These are phyloP conservation scores for Botryobasidium botryosum DNA, from an alignment of 768 basidiomycete genomes.

Conservation along the genomic window DNA sequence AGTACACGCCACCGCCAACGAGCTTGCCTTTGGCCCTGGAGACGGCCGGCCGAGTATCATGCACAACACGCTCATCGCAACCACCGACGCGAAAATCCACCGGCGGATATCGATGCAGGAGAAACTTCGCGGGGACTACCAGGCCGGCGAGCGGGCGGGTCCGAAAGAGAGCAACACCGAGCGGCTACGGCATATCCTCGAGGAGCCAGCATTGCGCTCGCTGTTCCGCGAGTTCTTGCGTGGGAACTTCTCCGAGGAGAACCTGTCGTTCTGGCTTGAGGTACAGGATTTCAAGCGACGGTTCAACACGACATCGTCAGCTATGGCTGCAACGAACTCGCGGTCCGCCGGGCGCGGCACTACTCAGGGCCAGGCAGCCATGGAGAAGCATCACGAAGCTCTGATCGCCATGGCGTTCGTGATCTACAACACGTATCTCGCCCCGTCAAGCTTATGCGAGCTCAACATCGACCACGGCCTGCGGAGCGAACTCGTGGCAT, in stretches of 20 bases:
- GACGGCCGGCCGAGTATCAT: constrained; percentile 34
- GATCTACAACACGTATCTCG: constrained; percentile 90
- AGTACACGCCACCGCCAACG: constrained; percentile 5
- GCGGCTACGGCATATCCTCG: constrained; percentile 78
- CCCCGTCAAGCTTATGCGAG: constrained; percentile 87
- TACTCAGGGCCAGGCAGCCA: constrained; percentile 32
- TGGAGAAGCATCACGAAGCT: constrained; percentile 94
- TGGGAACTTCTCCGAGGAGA: constrained; percentile 95
- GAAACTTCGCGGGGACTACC: constrained; percentile 41
- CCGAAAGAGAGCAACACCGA: constrained; percentile 83
- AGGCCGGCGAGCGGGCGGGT: constrained; percentile 28
- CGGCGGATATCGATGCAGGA: constrained; percentile 64
- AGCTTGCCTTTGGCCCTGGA: constrained; percentile 9
- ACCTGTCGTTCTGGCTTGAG: constrained; percentile 92
- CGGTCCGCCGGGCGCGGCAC: constrained; percentile 42
- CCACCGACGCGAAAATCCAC: constrained; percentile 50
- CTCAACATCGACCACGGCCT: constrained; percentile 97
- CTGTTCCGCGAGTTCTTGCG: constrained; percentile 92
- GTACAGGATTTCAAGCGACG: constrained; percentile 94
- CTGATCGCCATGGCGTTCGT: constrained; percentile 87
- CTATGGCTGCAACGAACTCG: constrained; percentile 28
- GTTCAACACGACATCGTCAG: constrained; percentile 89
- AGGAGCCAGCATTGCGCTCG: constrained; percentile 73
- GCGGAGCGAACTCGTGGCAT: constrained; percentile 84
- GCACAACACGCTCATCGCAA: constrained; percentile 29